phyloP scores from a whole-genome alignment of 129 eudicot genomes.

The Artemisia annua region DNA sequence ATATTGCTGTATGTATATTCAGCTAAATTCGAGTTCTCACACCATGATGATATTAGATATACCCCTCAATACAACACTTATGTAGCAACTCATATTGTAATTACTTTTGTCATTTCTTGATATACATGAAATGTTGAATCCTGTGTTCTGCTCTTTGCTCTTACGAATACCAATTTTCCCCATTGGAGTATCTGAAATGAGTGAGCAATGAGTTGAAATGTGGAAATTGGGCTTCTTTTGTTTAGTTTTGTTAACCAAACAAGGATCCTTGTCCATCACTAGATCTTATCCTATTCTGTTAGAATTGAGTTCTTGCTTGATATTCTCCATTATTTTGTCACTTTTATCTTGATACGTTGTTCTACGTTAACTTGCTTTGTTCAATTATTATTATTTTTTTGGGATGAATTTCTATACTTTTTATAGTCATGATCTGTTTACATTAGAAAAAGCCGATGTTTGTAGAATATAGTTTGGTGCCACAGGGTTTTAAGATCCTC shows the following conservation, averaged over 20 bases:
- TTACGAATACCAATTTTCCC: background rate
- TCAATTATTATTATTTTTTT: too few species aligned
- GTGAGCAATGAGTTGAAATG: background rate
- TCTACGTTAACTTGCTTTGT: too few species aligned
- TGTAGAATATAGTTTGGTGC: too few species aligned
- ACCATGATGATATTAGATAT: constrained; percentile 13
- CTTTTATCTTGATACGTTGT: too few species aligned
- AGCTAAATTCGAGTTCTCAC: constrained; percentile 8
- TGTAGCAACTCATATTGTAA: constrained; percentile 25
- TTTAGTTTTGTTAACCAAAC: background rate
- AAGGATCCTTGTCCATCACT: background rate
- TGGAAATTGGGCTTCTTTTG: too few species aligned
- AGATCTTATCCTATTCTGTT: background rate
- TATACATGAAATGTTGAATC: constrained; percentile 32
- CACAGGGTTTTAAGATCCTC: too few species aligned
- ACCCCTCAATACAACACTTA: constrained; percentile 21
- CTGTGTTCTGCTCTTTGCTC: constrained; percentile 3
- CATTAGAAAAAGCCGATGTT: too few species aligned
- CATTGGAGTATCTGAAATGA: background rate
- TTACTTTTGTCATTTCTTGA: constrained; percentile 18
- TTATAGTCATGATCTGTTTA: too few species aligned
- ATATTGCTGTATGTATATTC: constrained; percentile 28
- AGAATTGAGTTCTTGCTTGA: background rate
- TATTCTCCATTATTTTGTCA: background rate
- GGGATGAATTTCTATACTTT: too few species aligned